Evolutionary conservation across 2,329 filamentous ascomycete genomes (phyloP).

Genomic region (Aureobasidium mangrovei): DNA sequence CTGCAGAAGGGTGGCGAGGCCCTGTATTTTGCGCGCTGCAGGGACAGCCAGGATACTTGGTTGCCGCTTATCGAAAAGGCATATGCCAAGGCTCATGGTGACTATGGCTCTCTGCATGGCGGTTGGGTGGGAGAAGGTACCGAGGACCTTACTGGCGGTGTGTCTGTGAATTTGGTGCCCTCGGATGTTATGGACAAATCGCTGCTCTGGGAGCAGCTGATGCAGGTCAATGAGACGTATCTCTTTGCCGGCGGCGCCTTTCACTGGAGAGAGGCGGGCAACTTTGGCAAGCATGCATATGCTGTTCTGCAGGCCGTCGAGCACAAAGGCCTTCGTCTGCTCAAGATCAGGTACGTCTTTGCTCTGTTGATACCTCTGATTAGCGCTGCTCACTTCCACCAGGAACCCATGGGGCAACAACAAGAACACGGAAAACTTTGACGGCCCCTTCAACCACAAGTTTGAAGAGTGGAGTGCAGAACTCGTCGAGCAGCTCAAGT

Average conservation of each 20-base stretch:
- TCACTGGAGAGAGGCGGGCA: constrained; percentile 38
- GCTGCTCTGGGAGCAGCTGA: constrained; percentile 73
- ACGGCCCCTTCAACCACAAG: constrained; percentile 57
- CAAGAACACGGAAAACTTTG: constrained; percentile 51
- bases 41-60: constrained; percentile 69
- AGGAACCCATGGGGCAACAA: constrained; percentile 68
- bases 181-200: constrained; percentile 64
- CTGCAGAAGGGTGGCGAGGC: constrained; percentile 67
- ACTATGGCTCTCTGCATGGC: constrained; percentile 66
- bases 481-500: constrained; percentile 62
- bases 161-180: constrained; percentile 34
- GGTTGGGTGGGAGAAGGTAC: constrained; percentile 58
- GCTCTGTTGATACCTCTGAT: background rate
- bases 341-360: constrained; percentile 25
- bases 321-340: constrained; percentile 35
- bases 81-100: constrained; percentile 75
- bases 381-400: background rate
- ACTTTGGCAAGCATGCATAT: constrained; percentile 52
- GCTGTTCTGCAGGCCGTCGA: constrained; percentile 46
- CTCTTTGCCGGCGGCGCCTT: constrained; percentile 58
- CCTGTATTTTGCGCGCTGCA: constrained; percentile 67
- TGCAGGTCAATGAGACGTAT: constrained; percentile 73
- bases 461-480: constrained; percentile 78
- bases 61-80: constrained; percentile 72
- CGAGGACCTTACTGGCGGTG: constrained; percentile 47